These are phyloP conservation scores for Fusarium solani-melongenae DNA, from an alignment of 2,329 filamentous ascomycete genomes.

Conservation along the genomic window DNA sequence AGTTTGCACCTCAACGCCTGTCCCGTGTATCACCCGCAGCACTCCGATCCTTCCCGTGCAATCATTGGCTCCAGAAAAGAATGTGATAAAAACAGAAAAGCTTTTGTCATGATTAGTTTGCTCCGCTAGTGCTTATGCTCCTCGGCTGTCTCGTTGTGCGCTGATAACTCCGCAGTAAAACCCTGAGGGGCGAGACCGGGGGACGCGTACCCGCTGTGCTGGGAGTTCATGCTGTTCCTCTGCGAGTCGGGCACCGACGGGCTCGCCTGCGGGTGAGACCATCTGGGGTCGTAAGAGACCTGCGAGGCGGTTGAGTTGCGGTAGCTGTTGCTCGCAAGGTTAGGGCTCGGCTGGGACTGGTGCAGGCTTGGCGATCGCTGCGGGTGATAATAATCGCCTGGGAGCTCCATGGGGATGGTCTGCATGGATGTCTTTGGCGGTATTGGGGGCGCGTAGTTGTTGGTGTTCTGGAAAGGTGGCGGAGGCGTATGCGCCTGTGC, in stretches of 20 bases:
- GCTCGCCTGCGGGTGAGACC: slow-evolving; percentile 52
- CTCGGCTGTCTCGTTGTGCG: slow-evolving; percentile 60
- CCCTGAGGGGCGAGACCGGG: slow-evolving; percentile 54
- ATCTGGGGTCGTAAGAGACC: slow-evolving; percentile 49
- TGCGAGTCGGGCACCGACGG: slow-evolving; percentile 35
- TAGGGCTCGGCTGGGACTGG: slow-evolving; percentile 38
- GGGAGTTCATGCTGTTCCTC: slow-evolving; percentile 42
- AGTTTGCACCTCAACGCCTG: slow-evolving; percentile 1
- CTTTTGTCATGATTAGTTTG: slow-evolving; percentile 1
- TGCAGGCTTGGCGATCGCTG: slow-evolving; percentile 48
- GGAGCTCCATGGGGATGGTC: slow-evolving; percentile 54
- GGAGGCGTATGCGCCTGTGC: slow-evolving; percentile 34
- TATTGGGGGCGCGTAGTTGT: slow-evolving; percentile 36
- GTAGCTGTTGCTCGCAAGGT: slow-evolving; percentile 24
- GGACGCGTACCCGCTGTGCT: slow-evolving; percentile 48
- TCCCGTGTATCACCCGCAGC: not conserved
- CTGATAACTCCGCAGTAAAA: slow-evolving; percentile 57
- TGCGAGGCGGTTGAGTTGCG: slow-evolving; percentile 38
- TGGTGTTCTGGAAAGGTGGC: slow-evolving; percentile 27
- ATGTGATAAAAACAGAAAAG: not conserved
- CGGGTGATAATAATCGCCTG: slow-evolving; percentile 61
- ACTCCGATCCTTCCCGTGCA: not conserved
- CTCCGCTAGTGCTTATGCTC: slow-evolving; percentile 49
- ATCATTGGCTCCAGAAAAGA: not conserved
- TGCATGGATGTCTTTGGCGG: slow-evolving; percentile 41